Evolutionary conservation across 1,284 basidiomycete genomes (phyloP), one percentile per base, ranked within the genome.

Genomic region (Sporisorium reilianum): DNA sequence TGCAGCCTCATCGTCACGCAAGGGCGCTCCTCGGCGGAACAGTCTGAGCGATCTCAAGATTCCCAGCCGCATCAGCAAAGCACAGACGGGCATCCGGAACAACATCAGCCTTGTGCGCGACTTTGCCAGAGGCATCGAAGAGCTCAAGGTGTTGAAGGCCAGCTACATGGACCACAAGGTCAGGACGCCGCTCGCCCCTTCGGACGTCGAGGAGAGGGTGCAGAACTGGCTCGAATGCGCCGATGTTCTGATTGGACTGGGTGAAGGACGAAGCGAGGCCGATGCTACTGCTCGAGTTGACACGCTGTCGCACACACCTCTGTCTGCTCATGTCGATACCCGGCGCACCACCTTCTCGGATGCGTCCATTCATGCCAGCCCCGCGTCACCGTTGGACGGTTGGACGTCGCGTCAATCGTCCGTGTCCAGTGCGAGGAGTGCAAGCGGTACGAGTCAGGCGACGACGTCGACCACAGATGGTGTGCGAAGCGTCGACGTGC

Each of bases 31-130:
- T 18, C 54, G 77, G 7, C 63, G 77, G 26, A 79, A 79, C 61
- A 77, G 75, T 44, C 62, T 79, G 14, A 60, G 77, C 50, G 79
- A 80, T 58, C 67, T 80, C 30, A 77, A 68, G 58, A 80, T 80
- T 16, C 79, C 79, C 0, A 62, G 58, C 34, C 59, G 77, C 10
- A 80, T 80, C 69, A 78, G 76, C 46, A 62, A 70, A 49, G 79
- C 79, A 11, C 79, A 80, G 45, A 59, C 62, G 7, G 70, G 70
- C 8, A 64, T 80, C 12, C 54, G 71, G 10, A 73, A 66, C 55
- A 73, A 80, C 55, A 77, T 80, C 32, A 70, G 41, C 40, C 42
- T 75, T 18, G 67, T 80, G 2, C 64, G 74, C 20, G 77, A 80
- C 34, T 80, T 80, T 54, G 78, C 78, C 52, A 62, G 63, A 25